These are phyloP conservation scores for Arachis monticola DNA, from an alignment of 331 rosid genomes.

Conservation along the genomic window DNA sequence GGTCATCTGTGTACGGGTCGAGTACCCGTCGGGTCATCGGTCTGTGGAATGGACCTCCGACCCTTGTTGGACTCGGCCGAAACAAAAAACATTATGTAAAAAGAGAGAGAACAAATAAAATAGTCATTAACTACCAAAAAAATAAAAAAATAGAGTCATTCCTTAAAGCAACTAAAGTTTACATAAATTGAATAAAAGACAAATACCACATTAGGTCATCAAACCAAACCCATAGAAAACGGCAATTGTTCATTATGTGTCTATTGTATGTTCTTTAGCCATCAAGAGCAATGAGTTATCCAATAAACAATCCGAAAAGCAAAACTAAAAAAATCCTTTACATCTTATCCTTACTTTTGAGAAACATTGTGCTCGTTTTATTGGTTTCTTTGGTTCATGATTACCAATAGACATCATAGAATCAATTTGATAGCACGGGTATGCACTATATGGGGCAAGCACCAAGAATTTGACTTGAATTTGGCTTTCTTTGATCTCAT, in stretches of 20 bases:
- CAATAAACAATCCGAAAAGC: constrained; percentile 4
- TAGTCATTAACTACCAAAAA: too few relatives aligned
- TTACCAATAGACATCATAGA: background rate
- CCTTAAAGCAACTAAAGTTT: background rate
- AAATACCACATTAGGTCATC: background rate
- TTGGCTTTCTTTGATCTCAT: constrained; percentile 2
- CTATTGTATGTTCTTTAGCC: background rate
- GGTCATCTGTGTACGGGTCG: too few relatives aligned
- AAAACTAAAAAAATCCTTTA: constrained; percentile 3
- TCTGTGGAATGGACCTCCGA: too few relatives aligned
- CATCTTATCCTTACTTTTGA: constrained; percentile 34
- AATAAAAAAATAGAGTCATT: too few relatives aligned
- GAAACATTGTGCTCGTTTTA: constrained; percentile 15
- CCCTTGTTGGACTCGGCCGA: too few relatives aligned
- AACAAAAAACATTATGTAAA: too few relatives aligned
- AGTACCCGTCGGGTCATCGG: too few relatives aligned
- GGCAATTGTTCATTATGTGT: background rate
- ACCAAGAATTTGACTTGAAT: background rate
- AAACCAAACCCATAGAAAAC: constrained; percentile 2
- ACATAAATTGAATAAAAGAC: background rate
- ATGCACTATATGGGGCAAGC: background rate
- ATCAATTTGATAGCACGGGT: background rate
- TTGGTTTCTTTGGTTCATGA: background rate
- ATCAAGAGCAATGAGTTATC: background rate
- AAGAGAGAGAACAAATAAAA: too few relatives aligned